Evolutionary conservation across 352 stramenopile genomes (phyloP).

Genomic region (Heterotrichella gracilis): DNA sequence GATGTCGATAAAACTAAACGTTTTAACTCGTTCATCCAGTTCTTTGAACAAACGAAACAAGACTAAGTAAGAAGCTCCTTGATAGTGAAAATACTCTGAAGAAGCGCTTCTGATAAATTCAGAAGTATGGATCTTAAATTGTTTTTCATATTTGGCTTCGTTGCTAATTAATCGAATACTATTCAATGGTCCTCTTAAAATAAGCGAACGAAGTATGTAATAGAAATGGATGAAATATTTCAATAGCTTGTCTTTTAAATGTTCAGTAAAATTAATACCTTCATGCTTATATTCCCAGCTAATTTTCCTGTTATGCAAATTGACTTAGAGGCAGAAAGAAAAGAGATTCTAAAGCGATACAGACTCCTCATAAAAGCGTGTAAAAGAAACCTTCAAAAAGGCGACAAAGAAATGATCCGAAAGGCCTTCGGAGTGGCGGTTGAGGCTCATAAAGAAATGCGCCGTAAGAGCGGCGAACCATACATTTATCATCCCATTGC

Average conservation of each 20-base stretch:
- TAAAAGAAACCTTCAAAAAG: background rate
- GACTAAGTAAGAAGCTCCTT: background rate
- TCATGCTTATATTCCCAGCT: background rate
- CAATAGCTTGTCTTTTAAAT: background rate
- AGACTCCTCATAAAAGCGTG: background rate
- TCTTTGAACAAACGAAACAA: background rate
- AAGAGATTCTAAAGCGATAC: background rate
- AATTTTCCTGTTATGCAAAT: background rate
- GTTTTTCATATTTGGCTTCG: background rate
- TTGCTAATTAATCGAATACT: background rate
- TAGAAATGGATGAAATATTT: background rate
- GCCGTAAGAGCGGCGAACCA: conserved; percentile 34
- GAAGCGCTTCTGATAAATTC: background rate
- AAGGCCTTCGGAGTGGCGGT: conserved; percentile 31
- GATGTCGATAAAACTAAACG: background rate
- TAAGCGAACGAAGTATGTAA: background rate
- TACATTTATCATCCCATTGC: conserved; percentile 44
- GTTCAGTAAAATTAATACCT: background rate
- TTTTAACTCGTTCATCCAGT: background rate
- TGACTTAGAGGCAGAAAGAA: background rate
- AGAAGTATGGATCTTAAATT: conserved; percentile 3
- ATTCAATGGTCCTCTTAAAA: background rate
- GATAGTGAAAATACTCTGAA: background rate
- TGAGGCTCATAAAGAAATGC: conserved; percentile 30
- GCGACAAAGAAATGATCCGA: conserved; percentile 25